Conservation (phyloP, 73 alveolate species). For the Diophrys appendiculata region DNA sequence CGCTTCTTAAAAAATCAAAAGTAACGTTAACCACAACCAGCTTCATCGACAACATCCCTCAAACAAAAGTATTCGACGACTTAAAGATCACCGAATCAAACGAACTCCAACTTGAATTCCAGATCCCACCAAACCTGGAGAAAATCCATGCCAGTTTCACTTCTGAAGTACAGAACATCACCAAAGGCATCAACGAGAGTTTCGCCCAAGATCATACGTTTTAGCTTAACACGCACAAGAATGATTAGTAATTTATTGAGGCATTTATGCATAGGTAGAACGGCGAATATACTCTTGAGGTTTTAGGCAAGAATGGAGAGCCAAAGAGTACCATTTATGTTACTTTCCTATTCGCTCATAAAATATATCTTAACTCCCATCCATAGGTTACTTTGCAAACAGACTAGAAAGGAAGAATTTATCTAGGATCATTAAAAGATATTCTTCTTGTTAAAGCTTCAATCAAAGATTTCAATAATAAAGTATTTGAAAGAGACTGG, state of each 20-base stretch:
- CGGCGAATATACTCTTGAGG: too few relatives aligned
- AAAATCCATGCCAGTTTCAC: slow-evolving; percentile 44
- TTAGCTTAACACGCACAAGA: too few relatives aligned
- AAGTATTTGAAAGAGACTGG: not conserved
- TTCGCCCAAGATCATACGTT: too few relatives aligned
- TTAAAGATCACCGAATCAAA: not conserved
- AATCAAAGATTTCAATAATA: not conserved
- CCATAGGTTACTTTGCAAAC: not conserved
- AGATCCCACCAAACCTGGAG: slow-evolving; percentile 29
- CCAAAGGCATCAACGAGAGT: slow-evolving; percentile 25
- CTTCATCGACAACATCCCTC: slow-evolving; percentile 39
- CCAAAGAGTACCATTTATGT: slow-evolving; percentile 4
- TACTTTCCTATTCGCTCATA: not conserved
- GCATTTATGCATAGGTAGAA: too few relatives aligned
- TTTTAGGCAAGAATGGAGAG: slow-evolving; percentile 20
- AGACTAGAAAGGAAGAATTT: slow-evolving; percentile 1
- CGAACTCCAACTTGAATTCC: slow-evolving; percentile 16
- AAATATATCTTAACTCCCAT: not conserved
- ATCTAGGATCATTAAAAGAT: slow-evolving; percentile 4
- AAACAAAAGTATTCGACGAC: slow-evolving; percentile 23
- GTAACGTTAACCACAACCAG: slow-evolving; percentile 69
- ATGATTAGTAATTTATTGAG: too few relatives aligned
- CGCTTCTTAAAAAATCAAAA: slow-evolving; percentile 57
- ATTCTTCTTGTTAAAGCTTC: not conserved
- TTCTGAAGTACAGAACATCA: slow-evolving; percentile 53